Conservation (phyloP, 345 rosid genomes). For the Toxicodendron radicans region DNA sequence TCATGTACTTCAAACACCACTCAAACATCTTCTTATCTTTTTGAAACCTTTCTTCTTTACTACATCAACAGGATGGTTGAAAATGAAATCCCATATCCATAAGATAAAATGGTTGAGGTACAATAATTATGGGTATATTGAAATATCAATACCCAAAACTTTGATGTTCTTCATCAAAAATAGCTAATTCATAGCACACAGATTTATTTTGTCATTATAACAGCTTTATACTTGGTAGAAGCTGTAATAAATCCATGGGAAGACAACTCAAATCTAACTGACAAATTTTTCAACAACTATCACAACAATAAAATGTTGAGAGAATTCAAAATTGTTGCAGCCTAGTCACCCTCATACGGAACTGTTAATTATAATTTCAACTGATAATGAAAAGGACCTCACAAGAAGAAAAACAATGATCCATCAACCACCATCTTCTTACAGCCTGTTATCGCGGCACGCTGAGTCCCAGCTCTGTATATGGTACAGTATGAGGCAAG, state of each 20-base stretch:
- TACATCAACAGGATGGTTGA: not conserved
- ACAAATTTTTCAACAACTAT: not conserved
- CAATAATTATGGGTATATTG: not conserved
- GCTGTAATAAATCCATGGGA: too few species aligned
- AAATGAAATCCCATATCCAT: not conserved
- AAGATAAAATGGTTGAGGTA: not conserved
- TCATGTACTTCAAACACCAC: too few species aligned
- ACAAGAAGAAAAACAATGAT: constrained; percentile 11
- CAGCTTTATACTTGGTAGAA: too few species aligned
- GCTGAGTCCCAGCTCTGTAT: constrained; percentile 75
- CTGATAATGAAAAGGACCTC: constrained; percentile 14
- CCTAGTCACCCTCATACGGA: constrained; percentile 7
- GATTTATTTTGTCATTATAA: too few species aligned
- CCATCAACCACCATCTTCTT: constrained; percentile 22
- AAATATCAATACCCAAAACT: not conserved
- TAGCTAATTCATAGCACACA: not conserved
- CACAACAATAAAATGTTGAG: not conserved
- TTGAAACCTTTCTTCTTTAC: not conserved
- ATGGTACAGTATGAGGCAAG: constrained; percentile 14
- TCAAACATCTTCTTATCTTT: not conserved
- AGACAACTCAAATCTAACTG: too few species aligned
- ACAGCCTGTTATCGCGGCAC: constrained; percentile 63
- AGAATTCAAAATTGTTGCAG: constrained; percentile 15
- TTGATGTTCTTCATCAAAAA: not conserved
- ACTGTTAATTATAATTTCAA: not conserved